Conservation (phyloP, 257 asterid species). For the Paulownia fortunei region DNA sequence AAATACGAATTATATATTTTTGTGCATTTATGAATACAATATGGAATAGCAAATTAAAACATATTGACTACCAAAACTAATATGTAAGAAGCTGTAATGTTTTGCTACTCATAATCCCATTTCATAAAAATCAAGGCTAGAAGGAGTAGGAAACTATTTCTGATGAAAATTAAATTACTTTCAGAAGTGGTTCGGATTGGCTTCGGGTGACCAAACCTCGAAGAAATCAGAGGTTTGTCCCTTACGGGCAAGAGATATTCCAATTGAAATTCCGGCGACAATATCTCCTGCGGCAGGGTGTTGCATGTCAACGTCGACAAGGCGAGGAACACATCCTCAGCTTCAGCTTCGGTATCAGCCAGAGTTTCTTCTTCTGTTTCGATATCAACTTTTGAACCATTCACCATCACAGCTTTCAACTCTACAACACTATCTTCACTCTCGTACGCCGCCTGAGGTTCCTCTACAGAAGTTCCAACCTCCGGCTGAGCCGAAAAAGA, state of each 20-base stretch:
- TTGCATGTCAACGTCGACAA: not conserved
- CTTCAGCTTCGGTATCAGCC: constrained; percentile 22
- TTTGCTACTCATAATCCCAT: too few relatives aligned
- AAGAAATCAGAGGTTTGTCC: constrained; percentile 27
- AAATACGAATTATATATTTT: too few relatives aligned
- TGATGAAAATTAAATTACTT: constrained; percentile 43
- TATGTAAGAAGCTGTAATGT: too few relatives aligned
- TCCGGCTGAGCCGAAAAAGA: constrained; percentile 24
- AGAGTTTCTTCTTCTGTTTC: constrained; percentile 30
- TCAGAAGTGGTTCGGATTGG: constrained; percentile 34
- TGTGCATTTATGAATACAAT: too few relatives aligned
- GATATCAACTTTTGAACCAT: constrained; percentile 39
- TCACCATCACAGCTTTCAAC: constrained; percentile 50
- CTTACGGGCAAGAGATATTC: constrained; percentile 22
- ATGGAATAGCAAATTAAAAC: too few relatives aligned
- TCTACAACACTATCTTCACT: constrained; percentile 36
- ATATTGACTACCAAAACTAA: too few relatives aligned
- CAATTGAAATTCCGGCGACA: constrained; percentile 21
- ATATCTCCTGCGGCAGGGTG: constrained; percentile 24
- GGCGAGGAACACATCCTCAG: not conserved
- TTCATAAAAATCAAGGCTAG: too few relatives aligned
- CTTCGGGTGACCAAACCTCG: constrained; percentile 35
- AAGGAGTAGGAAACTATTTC: not conserved
- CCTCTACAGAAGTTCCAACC: constrained; percentile 14
- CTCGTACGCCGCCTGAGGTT: constrained; percentile 17